Conservation (phyloP, 768 basidiomycete genomes). For the Russula emetica region DNA sequence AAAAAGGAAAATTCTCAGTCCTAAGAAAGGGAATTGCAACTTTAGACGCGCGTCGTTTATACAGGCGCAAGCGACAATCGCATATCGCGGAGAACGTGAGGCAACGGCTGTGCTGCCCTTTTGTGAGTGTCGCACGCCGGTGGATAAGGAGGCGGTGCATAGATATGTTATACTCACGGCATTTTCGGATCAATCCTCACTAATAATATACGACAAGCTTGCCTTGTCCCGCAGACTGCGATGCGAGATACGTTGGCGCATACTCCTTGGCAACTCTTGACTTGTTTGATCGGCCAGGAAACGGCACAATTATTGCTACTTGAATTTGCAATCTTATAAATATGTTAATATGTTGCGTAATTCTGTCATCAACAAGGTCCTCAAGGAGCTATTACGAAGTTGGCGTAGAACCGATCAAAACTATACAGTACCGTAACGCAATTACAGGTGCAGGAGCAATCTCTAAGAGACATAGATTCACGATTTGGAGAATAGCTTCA, state of each 20-base stretch:
- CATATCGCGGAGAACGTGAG: constrained; percentile 1
- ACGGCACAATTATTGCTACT: not conserved
- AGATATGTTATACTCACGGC: not conserved
- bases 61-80: not conserved
- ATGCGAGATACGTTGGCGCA: not conserved
- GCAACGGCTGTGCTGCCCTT: constrained; percentile 2
- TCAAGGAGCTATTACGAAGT: not conserved
- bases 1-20: not conserved
- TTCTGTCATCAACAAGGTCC: not conserved
- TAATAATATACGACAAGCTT: not conserved
- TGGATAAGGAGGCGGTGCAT: not conserved
- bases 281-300: not conserved
- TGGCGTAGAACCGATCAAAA: not conserved
- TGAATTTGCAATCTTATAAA: not conserved
- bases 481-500: not conserved
- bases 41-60: not conserved
- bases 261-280: not conserved
- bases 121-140: not conserved
- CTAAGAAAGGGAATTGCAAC: not conserved
- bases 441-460: not conserved
- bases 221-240: not conserved
- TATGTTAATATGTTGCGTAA: not conserved
- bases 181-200: not conserved
- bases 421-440: not conserved
- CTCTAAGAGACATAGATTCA: not conserved